Conservation (phyloP, 768 basidiomycete genomes). For the Cubamyces sp. region DNA sequence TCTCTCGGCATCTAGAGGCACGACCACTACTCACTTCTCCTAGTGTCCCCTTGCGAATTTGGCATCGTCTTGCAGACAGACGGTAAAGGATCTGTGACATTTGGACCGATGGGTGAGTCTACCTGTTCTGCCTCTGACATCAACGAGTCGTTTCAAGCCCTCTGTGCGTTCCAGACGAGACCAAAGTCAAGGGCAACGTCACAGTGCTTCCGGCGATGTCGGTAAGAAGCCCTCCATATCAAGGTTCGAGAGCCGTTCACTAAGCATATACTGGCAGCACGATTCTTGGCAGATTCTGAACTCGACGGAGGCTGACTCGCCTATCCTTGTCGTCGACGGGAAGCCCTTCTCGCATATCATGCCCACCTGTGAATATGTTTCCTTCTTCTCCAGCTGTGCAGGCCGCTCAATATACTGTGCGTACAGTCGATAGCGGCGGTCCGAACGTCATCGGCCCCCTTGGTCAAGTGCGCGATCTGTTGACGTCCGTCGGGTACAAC, state of each 20-base stretch:
- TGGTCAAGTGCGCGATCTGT: neutral
- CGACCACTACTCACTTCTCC: neutral
- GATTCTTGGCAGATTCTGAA: slow-evolving; percentile 18
- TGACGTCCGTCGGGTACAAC: slow-evolving; percentile 21
- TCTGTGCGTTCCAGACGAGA: slow-evolving; percentile 1
- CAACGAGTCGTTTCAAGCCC: too few relatives aligned
- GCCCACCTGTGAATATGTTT: slow-evolving; percentile 7
- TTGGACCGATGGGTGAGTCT: slow-evolving; percentile 10
- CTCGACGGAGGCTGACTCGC: slow-evolving; percentile 6
- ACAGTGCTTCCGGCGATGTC: slow-evolving; percentile 5
- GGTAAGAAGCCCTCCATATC: neutral
- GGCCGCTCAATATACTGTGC: neutral
- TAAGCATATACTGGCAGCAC: neutral
- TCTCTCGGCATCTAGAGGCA: neutral
- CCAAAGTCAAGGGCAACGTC: slow-evolving; percentile 9
- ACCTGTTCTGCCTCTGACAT: neutral
- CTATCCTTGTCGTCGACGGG: slow-evolving; percentile 15
- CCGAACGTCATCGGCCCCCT: slow-evolving; percentile 23
- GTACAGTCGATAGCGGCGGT: slow-evolving; percentile 17
- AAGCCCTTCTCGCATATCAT: slow-evolving; percentile 16
- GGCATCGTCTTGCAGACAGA: slow-evolving; percentile 9
- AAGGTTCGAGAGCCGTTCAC: too few relatives aligned
- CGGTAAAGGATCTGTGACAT: slow-evolving; percentile 5
- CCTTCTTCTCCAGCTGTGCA: neutral
- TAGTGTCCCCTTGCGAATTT: slow-evolving; percentile 21